Conservation (phyloP, 2,329 filamentous ascomycete species). For the Cadophora sp. region DNA sequence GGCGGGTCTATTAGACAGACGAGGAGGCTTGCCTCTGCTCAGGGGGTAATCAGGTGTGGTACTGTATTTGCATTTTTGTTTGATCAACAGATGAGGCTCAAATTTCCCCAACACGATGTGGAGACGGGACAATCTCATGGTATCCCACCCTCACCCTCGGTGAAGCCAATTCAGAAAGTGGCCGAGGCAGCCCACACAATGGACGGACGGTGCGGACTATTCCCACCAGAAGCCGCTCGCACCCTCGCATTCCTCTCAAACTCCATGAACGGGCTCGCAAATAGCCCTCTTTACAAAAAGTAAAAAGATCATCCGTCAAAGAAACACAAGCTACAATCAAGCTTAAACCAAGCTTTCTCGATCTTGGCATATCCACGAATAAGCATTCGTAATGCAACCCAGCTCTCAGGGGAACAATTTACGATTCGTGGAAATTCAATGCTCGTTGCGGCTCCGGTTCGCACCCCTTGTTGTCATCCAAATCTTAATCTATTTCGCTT, state of each 20-base stretch:
- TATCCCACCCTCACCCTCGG: no score
- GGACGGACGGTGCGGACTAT: no score
- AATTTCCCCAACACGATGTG: background rate
- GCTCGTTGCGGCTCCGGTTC: no score
- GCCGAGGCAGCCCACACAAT: no score
- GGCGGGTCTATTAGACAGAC: background rate
- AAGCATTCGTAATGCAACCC: background rate
- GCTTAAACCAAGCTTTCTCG: constrained; percentile 5
- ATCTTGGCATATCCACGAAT: constrained; percentile 7
- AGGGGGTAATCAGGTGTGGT: no score
- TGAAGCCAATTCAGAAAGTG: no score
- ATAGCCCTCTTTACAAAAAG: background rate
- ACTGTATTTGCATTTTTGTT: background rate
- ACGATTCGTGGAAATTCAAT: background rate
- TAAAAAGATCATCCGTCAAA: background rate
- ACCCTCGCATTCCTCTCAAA: background rate
- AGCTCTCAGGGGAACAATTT: no score
- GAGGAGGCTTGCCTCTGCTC: no score
- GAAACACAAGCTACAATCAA: background rate
- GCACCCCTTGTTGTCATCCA: background rate
- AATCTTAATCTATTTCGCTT: background rate
- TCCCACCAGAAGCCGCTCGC: background rate
- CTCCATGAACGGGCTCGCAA: background rate
- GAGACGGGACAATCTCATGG: background rate
- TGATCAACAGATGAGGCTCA: no score